Evolutionary conservation across 2,329 filamentous ascomycete species (phyloP), one percentile per base, ranked within the genome.

Genomic region (Xylaria sp.): DNA sequence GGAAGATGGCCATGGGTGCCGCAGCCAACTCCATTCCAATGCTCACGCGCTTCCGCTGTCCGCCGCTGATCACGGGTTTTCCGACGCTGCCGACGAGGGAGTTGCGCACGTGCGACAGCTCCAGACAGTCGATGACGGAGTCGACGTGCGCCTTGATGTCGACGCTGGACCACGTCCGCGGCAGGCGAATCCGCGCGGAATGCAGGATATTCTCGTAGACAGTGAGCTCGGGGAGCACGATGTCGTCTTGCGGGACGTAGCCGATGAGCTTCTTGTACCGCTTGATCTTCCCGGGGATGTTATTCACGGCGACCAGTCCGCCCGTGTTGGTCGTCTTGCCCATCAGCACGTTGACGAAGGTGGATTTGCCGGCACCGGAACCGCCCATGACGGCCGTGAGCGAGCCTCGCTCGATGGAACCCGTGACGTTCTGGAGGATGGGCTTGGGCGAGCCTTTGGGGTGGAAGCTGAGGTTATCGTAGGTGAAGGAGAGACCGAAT

Each of bases 171-270:
- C 83, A 87, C 4, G 76, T 80, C 2, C 79, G 74, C 0, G 85
- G 84, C 14, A 88, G 75, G 15, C 83, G 79, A 35, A 86, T 78
- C 14, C 80, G 78, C 15, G 84, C 86, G 0, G 84, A 86, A 64
- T 88, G 84, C 4, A 87, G 74, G 43, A 89, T 86, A 61, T 88
- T 88, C 71, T 89, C 86, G 53, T 81, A 80, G 4, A 88, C 85
- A 0, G 85, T 88, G 47, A 88, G 73, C 69, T 88, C 84, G 0
- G 84, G 82, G 9, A 87, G 77, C 2, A 88, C 80, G 25, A 88
- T 80, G 70, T 88, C 86, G 64, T 88, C 84, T 67, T 88, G 85
- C 1, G 86, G 85, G 2, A 88, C 85, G 62, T 87, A 87, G 21
- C 85, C 85, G 25, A 87, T 86, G 60, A 87, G 76, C 70, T 87